These are phyloP conservation scores for Malassezia globosa DNA, from an alignment of 1,284 basidiomycete species.

Conservation along the genomic window DNA sequence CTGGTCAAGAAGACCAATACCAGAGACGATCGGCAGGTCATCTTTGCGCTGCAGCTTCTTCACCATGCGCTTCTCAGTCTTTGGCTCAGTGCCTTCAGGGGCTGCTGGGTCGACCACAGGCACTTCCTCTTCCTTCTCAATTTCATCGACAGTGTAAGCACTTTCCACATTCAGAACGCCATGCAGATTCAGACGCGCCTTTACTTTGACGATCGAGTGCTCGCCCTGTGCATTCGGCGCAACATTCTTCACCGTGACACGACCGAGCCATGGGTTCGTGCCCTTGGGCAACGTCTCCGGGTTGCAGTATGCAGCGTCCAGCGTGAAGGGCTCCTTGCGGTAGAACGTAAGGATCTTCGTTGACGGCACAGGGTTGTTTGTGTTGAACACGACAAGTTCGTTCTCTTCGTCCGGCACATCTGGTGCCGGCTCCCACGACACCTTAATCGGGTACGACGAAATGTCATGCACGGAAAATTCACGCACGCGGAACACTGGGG, in stretches of 20 bases:
- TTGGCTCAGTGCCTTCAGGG: slow-evolving; percentile 21
- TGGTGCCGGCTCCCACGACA: slow-evolving; percentile 44
- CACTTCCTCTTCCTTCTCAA: slow-evolving; percentile 46
- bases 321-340: slow-evolving; percentile 45
- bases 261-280: slow-evolving; percentile 42
- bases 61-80: slow-evolving; percentile 44
- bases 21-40: slow-evolving; percentile 36
- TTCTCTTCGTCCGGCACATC: slow-evolving; percentile 46
- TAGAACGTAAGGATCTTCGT: slow-evolving; percentile 48
- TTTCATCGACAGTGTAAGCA: slow-evolving; percentile 45
- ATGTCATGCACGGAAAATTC: slow-evolving; percentile 45
- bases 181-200: slow-evolving; percentile 46
- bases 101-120: slow-evolving; percentile 30
- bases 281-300: slow-evolving; percentile 34
- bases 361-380: slow-evolving; percentile 46
- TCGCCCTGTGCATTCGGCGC: slow-evolving; percentile 42
- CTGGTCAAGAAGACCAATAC: slow-evolving; percentile 22
- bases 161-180: slow-evolving; percentile 44
- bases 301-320: slow-evolving; percentile 40
- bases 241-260: slow-evolving; percentile 42
- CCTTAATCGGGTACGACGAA: slow-evolving; percentile 46
- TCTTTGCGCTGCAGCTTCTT: slow-evolving; percentile 47
- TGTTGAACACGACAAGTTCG: slow-evolving; percentile 44
- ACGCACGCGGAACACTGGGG: slow-evolving; percentile 45
- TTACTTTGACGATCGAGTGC: slow-evolving; percentile 47